Conservation (phyloP, 148 eudicot species). For the Mesembryanthemum crystallinum region DNA sequence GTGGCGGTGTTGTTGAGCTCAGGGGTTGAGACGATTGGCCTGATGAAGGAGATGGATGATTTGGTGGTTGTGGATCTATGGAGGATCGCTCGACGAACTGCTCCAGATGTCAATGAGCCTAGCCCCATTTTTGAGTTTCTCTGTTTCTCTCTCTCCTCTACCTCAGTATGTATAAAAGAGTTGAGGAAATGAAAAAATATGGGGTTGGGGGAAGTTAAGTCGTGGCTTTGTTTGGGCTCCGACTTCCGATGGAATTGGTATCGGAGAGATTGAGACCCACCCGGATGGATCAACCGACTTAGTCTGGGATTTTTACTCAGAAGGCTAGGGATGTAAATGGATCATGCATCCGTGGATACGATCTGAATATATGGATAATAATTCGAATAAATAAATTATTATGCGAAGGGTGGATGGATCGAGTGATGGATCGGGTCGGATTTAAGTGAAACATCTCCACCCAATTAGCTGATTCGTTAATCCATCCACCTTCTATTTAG, state of each 20-base stretch:
- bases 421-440: no score
- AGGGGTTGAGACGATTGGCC: conserved; percentile 63
- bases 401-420: no score
- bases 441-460: no score
- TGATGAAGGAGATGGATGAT: conserved; percentile 17
- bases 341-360: no score
- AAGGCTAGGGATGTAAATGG: no score
- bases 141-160: neutral
- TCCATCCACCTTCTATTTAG: no score
- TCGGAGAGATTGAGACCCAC: neutral
- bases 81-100: conserved; percentile 13
- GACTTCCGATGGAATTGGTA: neutral
- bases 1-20: conserved; percentile 59
- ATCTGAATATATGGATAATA: no score
- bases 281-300: no score
- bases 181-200: neutral
- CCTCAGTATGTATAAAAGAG: no score
- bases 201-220: neutral
- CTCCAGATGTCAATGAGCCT: conserved; percentile 20
- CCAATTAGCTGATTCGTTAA: no score
- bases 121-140: conserved; percentile 28
- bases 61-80: conserved; percentile 5
- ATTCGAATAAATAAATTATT: no score
- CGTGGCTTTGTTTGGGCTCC: neutral
- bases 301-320: no score